Evolutionary conservation across 495 filamentous ascomycete species (phyloP), one percentile per base, ranked within the genome.

Genomic region (Bombardia bombarda): DNA sequence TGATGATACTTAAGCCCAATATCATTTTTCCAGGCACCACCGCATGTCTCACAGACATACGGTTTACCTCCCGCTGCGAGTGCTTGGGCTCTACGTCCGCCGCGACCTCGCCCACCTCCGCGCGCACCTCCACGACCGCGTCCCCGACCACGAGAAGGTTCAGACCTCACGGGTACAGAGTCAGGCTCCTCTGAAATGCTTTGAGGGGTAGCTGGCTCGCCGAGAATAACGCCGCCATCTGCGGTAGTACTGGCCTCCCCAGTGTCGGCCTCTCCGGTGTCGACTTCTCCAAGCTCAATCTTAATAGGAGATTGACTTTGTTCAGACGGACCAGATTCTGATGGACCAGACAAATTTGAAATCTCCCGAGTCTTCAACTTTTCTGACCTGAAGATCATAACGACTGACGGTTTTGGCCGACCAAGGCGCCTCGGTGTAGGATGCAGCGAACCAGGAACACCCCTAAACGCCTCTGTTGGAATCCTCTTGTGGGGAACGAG

Each of bases 1-100:
- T 64, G 50, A 42, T 78, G 74, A 48, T 78, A 78, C 30, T 73
- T 62, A 21, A 78, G 56, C 1, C 74, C 74, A 24, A 67, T 57
- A 14, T 69, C 60, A 41, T 77, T 76, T 44, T 74, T 76, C 66
- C 68, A 78, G 18, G 51, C 48, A 6, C 58, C 60, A 10, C 66
- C 69, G 38, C 74, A 78, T 14, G 60, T 68, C 4, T 67, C 58
- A 43, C 74, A 78, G 12, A 55, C 51, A 22, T 30, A 71, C 0
- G 56, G 42, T 38, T 61, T 67, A 7, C 36, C 32, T 3, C 46
- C 48, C 2, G 34, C 42, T 21, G 36, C 42, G 7, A 39, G 16
- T 18, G 52, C 25, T 18, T 36, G 34, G 20, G 49, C 36, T 31
- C 45, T 58, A 20, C 45, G 42, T 19, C 45, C 48, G 18, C 51